Evolutionary conservation across 2,329 filamentous ascomycete genomes (phyloP).

Genomic region (Paradendryphiella salina): DNA sequence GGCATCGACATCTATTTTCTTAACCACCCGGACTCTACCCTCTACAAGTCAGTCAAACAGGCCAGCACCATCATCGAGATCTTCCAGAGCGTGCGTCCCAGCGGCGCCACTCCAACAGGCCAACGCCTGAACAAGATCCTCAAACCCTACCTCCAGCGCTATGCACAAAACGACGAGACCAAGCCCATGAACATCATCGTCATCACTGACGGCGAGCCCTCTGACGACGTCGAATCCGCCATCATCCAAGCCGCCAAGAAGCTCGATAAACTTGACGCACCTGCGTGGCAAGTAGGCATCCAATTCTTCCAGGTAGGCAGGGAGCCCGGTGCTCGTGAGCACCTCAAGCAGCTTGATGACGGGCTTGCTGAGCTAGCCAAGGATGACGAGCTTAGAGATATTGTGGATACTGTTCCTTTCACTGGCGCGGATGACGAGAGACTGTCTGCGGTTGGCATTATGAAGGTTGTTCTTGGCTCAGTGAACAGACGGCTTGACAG

Average conservation of each 20-base stretch:
- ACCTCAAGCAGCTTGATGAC: slow-evolving; percentile 76
- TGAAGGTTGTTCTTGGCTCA: slow-evolving; percentile 78
- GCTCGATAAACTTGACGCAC: slow-evolving; percentile 70
- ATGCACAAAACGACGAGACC: slow-evolving; percentile 56
- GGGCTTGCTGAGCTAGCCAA: slow-evolving; percentile 59
- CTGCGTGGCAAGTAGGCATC: slow-evolving; percentile 81
- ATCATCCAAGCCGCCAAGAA: slow-evolving; percentile 69
- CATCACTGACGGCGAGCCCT: slow-evolving; percentile 84
- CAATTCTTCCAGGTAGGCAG: slow-evolving; percentile 95
- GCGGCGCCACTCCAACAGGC: slow-evolving; percentile 74
- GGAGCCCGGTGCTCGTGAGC: slow-evolving; percentile 65
- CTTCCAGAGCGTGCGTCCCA: slow-evolving; percentile 69
- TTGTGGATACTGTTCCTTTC: slow-evolving; percentile 89
- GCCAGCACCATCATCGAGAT: slow-evolving; percentile 65
- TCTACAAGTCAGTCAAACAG: slow-evolving; percentile 67
- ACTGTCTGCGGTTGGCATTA: slow-evolving; percentile 69
- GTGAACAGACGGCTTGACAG: slow-evolving; percentile 69
- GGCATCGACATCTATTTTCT: slow-evolving; percentile 92
- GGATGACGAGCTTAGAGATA: slow-evolving; percentile 70
- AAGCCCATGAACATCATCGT: slow-evolving; percentile 91
- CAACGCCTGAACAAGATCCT: slow-evolving; percentile 71
- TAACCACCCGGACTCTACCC: slow-evolving; percentile 65
- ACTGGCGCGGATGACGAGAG: slow-evolving; percentile 54
- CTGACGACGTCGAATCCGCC: slow-evolving; percentile 71
- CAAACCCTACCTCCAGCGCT: slow-evolving; percentile 66